phyloP scores from a whole-genome alignment of 2,329 filamentous ascomycete genomes.

The Lasiodiplodia theobromae region DNA sequence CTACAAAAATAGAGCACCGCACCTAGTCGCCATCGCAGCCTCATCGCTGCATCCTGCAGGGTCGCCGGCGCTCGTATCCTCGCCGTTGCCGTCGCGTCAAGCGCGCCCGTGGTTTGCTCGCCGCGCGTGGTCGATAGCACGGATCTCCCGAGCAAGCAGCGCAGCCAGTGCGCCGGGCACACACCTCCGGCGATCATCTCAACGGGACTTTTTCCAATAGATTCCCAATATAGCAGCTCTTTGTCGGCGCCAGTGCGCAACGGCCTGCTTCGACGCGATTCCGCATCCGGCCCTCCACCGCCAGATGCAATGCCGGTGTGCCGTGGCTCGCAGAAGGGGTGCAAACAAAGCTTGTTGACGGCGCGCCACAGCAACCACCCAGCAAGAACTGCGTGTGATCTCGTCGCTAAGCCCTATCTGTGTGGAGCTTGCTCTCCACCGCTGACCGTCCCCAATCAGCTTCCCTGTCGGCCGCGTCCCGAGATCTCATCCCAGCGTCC shows the following conservation, averaged over 20 bases:
- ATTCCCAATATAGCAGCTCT: conserved; percentile 26
- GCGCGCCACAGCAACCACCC: conserved; percentile 8
- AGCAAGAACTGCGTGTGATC: not conserved
- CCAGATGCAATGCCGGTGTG: not conserved
- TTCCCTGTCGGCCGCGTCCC: conserved; percentile 11
- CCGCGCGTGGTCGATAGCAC: conserved; percentile 19
- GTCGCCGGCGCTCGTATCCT: conserved; percentile 20
- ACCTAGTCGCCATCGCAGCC: conserved; percentile 23
- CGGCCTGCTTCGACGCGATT: conserved; percentile 2
- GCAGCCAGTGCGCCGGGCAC: not conserved
- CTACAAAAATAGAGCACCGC: conserved; percentile 23
- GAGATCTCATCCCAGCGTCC: conserved; percentile 17
- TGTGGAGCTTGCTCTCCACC: conserved; percentile 17
- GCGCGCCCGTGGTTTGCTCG: not conserved
- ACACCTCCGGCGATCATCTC: conserved; percentile 23
- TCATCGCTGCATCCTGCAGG: conserved; percentile 26
- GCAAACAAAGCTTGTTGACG: not conserved
- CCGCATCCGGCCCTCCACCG: conserved; percentile 2
- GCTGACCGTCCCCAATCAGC: not conserved
- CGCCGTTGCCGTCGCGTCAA: conserved; percentile 8
- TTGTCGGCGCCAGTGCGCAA: conserved; percentile 4
- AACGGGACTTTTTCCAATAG: conserved; percentile 24
- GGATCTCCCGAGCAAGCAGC: conserved; percentile 19
- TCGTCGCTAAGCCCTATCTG: conserved; percentile 22
- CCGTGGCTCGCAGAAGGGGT: no score